Evolutionary conservation across 208 protist species (phyloP).

Genomic region (Leishmania aethiopica): DNA sequence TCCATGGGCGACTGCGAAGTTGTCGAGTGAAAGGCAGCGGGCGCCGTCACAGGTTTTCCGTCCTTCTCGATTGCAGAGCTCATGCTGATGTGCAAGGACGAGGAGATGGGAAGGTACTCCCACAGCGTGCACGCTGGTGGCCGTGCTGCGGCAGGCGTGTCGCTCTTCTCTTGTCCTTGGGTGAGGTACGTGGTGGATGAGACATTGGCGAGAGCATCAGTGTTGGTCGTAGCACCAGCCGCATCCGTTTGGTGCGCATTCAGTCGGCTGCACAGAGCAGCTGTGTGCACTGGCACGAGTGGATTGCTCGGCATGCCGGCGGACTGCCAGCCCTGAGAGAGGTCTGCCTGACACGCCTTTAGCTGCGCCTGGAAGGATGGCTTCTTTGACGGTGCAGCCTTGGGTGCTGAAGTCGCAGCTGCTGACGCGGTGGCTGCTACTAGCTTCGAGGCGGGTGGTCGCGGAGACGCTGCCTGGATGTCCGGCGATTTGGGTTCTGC

Average conservation of each 20-base stretch:
- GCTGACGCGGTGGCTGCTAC: not conserved
- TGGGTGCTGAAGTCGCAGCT: not conserved
- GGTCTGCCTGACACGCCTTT: not conserved
- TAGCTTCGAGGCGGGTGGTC: not conserved
- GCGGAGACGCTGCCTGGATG: not conserved
- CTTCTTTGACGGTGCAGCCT: not conserved
- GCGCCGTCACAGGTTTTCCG: not conserved
- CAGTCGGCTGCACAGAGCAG: conserved; percentile 3
- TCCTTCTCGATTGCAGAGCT: not conserved
- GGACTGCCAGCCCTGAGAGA: not conserved
- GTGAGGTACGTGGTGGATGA: not conserved
- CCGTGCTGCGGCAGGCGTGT: no score
- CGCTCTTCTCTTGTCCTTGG: not conserved
- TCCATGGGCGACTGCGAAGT: not conserved
- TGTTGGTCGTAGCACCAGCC: not conserved
- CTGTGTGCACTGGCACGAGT: not conserved
- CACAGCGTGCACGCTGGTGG: conserved; percentile 16
- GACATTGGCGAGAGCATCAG: not conserved
- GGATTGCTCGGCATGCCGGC: conserved; percentile 3
- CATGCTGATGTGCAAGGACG: not conserved
- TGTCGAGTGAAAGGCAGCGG: not conserved
- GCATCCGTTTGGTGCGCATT: not conserved
- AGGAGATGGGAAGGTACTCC: conserved; percentile 6
- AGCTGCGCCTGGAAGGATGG: not conserved
- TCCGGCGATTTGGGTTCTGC: not conserved